Evolutionary conservation across 192 early-diverging fungal species (phyloP).

Genomic region (Coemansia sp.): DNA sequence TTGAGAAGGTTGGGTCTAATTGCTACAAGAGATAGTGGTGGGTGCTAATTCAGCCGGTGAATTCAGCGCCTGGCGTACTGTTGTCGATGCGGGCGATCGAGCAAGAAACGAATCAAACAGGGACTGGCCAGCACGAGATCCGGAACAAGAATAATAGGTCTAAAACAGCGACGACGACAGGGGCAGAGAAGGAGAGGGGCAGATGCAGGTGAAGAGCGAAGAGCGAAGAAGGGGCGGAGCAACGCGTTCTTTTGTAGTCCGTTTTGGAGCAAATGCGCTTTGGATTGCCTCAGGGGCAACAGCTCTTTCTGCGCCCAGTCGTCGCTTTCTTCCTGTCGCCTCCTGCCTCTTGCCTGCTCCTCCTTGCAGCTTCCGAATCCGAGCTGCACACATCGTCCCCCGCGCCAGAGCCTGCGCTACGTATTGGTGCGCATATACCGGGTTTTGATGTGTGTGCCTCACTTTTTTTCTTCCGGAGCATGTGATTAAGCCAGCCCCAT

Average conservation of each 20-base stretch:
- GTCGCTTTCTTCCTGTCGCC: not conserved
- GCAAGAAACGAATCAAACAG: not conserved
- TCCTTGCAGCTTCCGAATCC: constrained; percentile 12
- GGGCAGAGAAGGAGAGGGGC: not conserved
- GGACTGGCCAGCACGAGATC: not conserved
- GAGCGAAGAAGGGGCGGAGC: not conserved
- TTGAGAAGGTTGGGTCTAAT: not conserved
- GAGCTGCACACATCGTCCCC: constrained; percentile 2
- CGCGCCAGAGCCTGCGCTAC: not conserved
- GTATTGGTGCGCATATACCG: too few relatives aligned
- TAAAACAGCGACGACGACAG: constrained; percentile 1
- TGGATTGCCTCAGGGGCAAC: not conserved
- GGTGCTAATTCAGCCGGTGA: not conserved
- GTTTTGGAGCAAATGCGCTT: not conserved
- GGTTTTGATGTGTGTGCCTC: not conserved
- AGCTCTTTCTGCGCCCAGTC: not conserved
- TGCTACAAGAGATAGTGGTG: not conserved
- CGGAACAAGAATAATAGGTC: not conserved
- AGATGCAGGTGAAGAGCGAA: not conserved
- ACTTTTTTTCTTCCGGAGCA: too few relatives aligned
- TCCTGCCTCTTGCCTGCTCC: not conserved
- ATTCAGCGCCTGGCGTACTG: not conserved
- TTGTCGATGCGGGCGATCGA: not conserved
- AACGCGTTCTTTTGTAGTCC: constrained; percentile 8
- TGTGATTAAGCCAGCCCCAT: not conserved